Evolutionary conservation across 768 basidiomycete species (phyloP).

Genomic region (Suillus clintonianus): DNA sequence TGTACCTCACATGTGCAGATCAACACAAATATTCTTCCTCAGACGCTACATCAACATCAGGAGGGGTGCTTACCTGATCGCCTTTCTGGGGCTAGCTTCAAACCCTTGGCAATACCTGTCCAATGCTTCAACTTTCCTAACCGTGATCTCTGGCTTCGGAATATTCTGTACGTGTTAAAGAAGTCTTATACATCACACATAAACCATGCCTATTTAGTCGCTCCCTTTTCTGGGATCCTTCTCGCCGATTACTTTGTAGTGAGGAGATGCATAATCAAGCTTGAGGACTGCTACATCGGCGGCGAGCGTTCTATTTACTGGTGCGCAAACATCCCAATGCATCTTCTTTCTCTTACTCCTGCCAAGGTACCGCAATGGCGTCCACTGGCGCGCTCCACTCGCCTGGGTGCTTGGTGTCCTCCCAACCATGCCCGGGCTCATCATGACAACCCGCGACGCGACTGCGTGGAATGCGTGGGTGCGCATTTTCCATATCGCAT

Average conservation of each 20-base stretch:
- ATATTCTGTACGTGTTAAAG: conserved; percentile 8
- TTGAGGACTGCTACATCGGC: conserved; percentile 10
- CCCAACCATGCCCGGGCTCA: conserved; percentile 18
- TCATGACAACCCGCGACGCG: conserved; percentile 16
- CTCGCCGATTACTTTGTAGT: conserved; percentile 14
- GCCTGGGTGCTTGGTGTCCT: conserved; percentile 12
- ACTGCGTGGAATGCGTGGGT: conserved; percentile 17
- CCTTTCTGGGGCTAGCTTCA: conserved; percentile 8
- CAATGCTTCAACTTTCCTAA: conserved; percentile 9
- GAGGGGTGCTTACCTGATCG: conserved; percentile 12
- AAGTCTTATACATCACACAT: neutral
- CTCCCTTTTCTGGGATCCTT: conserved; percentile 11
- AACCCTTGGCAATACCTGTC: conserved; percentile 13
- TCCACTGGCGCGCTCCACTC: conserved; percentile 13
- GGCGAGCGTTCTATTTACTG: conserved; percentile 11
- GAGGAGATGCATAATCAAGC: conserved; percentile 1
- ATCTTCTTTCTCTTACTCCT: neutral
- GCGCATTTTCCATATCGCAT: conserved; percentile 18
- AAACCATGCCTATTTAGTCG: conserved; percentile 6
- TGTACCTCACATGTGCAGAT: neutral
- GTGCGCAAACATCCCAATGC: neutral
- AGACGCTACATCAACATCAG: conserved; percentile 13
- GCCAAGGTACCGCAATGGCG: conserved; percentile 9
- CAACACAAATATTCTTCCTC: neutral
- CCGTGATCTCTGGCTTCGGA: conserved; percentile 10